Evolutionary conservation across 2,329 filamentous ascomycete genomes (phyloP).

Genomic region (Scedosporium minutisporum): DNA sequence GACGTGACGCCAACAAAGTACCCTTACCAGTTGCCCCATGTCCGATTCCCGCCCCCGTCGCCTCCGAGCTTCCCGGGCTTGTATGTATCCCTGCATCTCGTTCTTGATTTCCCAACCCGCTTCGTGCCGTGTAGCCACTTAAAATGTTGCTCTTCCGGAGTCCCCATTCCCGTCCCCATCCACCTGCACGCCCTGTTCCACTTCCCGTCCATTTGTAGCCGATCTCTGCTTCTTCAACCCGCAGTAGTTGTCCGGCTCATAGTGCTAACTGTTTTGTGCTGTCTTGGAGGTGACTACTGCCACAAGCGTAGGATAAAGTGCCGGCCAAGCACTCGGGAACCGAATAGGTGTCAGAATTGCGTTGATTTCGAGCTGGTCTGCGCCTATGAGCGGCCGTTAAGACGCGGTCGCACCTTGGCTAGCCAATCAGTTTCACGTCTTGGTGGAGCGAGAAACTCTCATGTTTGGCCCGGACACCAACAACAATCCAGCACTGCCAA

Average conservation of each 20-base stretch:
- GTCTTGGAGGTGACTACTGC: constrained; percentile 30
- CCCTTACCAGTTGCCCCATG: too few relatives aligned
- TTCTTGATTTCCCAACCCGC: neutral
- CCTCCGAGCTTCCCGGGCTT: neutral
- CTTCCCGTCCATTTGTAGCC: neutral
- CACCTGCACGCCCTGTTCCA: neutral
- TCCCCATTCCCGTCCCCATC: neutral
- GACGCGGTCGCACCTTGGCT: neutral
- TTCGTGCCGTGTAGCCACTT: too few relatives aligned
- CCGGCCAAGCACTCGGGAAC: constrained; percentile 22
- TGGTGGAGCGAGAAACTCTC: neutral
- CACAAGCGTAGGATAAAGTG: constrained; percentile 22
- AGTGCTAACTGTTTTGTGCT: neutral
- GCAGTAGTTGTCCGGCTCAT: neutral
- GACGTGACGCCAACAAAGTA: too few relatives aligned
- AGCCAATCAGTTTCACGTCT: neutral
- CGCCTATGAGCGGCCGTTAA: constrained; percentile 22
- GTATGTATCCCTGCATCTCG: constrained; percentile 1
- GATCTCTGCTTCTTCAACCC: neutral
- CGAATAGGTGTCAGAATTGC: constrained; percentile 36
- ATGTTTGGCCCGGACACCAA: neutral
- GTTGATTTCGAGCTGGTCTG: constrained; percentile 38
- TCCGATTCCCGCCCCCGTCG: neutral
- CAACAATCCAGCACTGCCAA: neutral
- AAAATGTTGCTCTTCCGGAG: neutral